Conservation (phyloP, 2,329 filamentous ascomycete genomes). For the Cercospora berteroae region DNA sequence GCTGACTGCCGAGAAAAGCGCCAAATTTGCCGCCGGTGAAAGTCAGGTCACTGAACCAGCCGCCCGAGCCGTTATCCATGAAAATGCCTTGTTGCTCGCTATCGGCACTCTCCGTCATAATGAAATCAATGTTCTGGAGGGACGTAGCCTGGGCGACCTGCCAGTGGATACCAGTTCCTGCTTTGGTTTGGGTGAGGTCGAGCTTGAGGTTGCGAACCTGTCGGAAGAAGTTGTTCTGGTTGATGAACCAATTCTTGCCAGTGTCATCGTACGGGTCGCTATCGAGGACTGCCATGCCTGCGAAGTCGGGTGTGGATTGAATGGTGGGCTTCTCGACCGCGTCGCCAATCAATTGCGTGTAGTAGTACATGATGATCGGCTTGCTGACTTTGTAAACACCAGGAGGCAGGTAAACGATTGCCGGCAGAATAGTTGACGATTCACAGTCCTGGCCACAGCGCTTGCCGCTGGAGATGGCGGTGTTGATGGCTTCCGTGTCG, state of each 20-base stretch:
- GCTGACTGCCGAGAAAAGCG: constrained; percentile 62
- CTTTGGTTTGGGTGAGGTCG: constrained; percentile 44
- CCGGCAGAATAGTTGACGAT: constrained; percentile 78
- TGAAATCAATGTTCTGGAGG: constrained; percentile 62
- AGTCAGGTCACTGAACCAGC: constrained; percentile 57
- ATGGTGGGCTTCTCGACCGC: constrained; percentile 68
- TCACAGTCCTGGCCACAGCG: constrained; percentile 81
- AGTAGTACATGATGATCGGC: constrained; percentile 83
- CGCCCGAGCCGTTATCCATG: constrained; percentile 38
- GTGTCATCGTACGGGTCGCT: constrained; percentile 73
- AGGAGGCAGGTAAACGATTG: constrained; percentile 85
- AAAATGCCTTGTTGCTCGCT: constrained; percentile 49
- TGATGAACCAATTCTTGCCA: constrained; percentile 52
- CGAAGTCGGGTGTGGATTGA: constrained; percentile 54
- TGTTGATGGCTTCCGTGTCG: constrained; percentile 86
- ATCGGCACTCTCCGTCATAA: constrained; percentile 46
- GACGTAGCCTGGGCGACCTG: constrained; percentile 57
- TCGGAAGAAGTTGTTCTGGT: constrained; percentile 57
- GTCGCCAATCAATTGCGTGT: constrained; percentile 89
- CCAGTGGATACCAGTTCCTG: constrained; percentile 51
- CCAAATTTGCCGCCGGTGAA: constrained; percentile 63
- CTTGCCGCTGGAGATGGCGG: constrained; percentile 81
- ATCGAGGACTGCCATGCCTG: constrained; percentile 86
- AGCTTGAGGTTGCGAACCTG: constrained; percentile 56
- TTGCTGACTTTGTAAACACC: constrained; percentile 80